Evolutionary conservation across 139 green algal species (phyloP), one percentile per base, ranked within the genome.

Genomic region (Coelastrella sp.): DNA sequence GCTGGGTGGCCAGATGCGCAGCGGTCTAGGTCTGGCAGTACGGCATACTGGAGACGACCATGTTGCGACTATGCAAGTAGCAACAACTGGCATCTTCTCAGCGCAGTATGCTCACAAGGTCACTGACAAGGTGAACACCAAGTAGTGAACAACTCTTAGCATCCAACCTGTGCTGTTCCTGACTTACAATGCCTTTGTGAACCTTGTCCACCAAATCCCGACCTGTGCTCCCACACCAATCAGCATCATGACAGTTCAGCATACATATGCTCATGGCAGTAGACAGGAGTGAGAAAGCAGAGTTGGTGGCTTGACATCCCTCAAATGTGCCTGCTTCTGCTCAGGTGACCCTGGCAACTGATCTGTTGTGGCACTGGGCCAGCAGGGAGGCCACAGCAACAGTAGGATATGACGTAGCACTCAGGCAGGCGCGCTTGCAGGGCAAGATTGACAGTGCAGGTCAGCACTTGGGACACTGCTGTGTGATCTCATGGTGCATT

Each of bases 341-440:
- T 64, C 53, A n/a, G 91, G 90, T 95, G 23, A 94, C 93, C 1
- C 88, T 99, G 32, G 96, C 95, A 4, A 92, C 88, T 9, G 97
- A 99, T 79, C 96, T 99, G 74, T 89, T 98, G 90, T 99, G 93
- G 91, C 98, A 99, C 81, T 93, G 92, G 83, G 95, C 95, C 72
- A 87, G 85, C n/a, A 89, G 93, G 2, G 97, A 99, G 85, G 96
- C 96, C 19, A 95, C 85, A 0, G 96, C 97, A 4, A 92, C 90
- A 3, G 92, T 99, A 62, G 97, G 97, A n/a, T 99, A 99, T 74
- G 97, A 99, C 90, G 98, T 98, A 86, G 96, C 94, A 40, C 91
- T 99, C 72, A 89, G 96, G 66, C 93, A 95, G 87, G 93, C 91
- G 83, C 84, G 95, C 9, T 89, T 98, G 80, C 84, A 94, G 21